Base-by-base conservation (phyloP, 768 basidiomycete genomes). In the Saitozyma sp. region DNA sequence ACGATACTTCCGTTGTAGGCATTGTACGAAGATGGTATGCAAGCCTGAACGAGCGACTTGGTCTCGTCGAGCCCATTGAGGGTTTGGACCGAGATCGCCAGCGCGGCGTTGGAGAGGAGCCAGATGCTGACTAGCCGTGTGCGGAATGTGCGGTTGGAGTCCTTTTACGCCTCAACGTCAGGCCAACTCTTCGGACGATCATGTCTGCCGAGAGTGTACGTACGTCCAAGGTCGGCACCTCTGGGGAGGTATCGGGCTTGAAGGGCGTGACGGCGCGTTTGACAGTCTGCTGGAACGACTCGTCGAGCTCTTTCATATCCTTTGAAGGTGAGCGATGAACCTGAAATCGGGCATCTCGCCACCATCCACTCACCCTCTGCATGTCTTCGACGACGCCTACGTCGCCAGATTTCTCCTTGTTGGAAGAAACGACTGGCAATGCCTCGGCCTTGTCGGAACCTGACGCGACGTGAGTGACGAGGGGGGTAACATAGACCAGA, bases 231-330 rank as follows among this genome's bases (percentile, higher is more conserved):
- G 66, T 74, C 5, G 75, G 74, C 54, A 59, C 59, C 11, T 76
- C 73, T 8, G 49, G n/a, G 10, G 50, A 19, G 2, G 45, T 48
- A 9, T 60, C 58, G 7, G 58, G 60, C 55, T 69, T 71, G 59
- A 64, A 69, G 3, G 67, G 69, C 38, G 73, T 59, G 9, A 77
- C 73, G 17, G 74, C 74, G 29, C 78, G 61, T 53, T 67, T 67
- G 1, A 79, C 92, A 0, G 92, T 94, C 74, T 91, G 89, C 79
- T 92, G 91, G 84, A 96, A 97, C 37, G 87, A 85, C 9, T 86
- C 86, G 71, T 96, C 94, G 50, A 97, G 87, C 74, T 97, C 94
- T 65, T 89, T 71, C 65, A 63, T 62, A 45, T 54, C 62, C 64
- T 66, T n/a, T 16, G 41, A 56, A 43, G 13, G 59, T 63, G 16